Conservation (phyloP, 2,329 filamentous ascomycete genomes). For the Aspergillus tamarii region DNA sequence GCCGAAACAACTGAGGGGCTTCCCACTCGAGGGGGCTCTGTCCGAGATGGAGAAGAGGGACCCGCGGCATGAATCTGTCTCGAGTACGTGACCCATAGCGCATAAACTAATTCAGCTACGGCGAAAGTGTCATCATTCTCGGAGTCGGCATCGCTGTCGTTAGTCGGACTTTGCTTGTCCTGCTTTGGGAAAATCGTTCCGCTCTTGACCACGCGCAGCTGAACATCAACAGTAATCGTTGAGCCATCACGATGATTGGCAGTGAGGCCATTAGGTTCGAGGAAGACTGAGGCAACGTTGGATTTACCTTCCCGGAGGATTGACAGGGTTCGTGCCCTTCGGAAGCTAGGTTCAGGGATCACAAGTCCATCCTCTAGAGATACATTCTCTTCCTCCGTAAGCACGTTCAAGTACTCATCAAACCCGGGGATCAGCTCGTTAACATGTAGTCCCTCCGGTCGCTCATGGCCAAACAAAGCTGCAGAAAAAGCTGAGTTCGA, state of each 20-base stretch:
- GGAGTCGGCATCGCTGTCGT: conserved; percentile 60
- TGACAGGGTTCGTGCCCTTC: conserved; percentile 81
- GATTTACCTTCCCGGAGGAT: conserved; percentile 80
- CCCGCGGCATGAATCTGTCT: conserved; percentile 81
- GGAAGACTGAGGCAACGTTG: conserved; percentile 76
- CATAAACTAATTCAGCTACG: conserved; percentile 83
- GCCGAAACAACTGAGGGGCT: conserved; percentile 77
- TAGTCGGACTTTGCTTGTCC: conserved; percentile 66
- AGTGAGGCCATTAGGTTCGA: conserved; percentile 80
- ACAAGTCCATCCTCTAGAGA: conserved; percentile 90
- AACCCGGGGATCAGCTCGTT: conserved; percentile 84
- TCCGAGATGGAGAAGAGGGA: conserved; percentile 55
- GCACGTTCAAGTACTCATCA: conserved; percentile 76
- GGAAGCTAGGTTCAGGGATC: conserved; percentile 93
- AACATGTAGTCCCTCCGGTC: conserved; percentile 78
- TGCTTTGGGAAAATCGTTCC: conserved; percentile 67
- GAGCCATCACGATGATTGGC: conserved; percentile 89
- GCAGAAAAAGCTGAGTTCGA: conserved; percentile 94
- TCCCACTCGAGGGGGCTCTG: conserved; percentile 59
- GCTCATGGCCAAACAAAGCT: conserved; percentile 85
- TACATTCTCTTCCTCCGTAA: conserved; percentile 85
- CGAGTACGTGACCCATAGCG: conserved; percentile 96
- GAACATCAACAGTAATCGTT: conserved; percentile 90
- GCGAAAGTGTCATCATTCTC: conserved; percentile 47
- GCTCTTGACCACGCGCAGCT: conserved; percentile 94